Base-by-base conservation (phyloP, 225 moss, liverwort and hornwort genomes). In the Pseudoscleropodium purum region DNA sequence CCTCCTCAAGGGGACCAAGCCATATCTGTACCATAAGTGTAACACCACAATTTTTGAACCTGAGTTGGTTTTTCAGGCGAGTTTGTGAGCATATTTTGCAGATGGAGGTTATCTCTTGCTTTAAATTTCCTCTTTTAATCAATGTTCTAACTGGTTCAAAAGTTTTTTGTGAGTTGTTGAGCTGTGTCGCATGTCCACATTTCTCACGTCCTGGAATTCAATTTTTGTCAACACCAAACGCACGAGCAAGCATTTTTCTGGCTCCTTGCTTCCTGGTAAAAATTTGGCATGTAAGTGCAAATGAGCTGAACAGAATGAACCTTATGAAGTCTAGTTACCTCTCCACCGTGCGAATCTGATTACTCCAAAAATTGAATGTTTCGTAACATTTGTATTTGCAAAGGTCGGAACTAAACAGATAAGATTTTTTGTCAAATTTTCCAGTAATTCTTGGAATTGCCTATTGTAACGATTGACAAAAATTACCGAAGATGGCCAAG, bases 21-120 rank as follows among this genome's bases (percentile, higher is more conserved):
- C 59, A 91, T 91, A 75, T 92, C 92, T 92, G 92, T 91, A 91
- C 93, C 92, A 64, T 93, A 91, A 92, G 79, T 62, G 78, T 84
- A 78, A 85, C 56, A 66, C 51, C 70, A 34, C 80, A 84, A 84
- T 60, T 45, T 34, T 87, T 91, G 61, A 84, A 59, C 84, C 72
- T 13, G 33, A 77, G 69, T 87, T 69, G 52, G 17, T 89, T 85
- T 69, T 65, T 81, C 47, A 86, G 72, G 63, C 70, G 57, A 39
- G 57, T 83, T 87, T 68, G 54, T 81, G 43, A 74, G 66, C 45
- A 59, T 63, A 25, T 37, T 78, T 73, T 65, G 91, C 73, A 56
- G 87, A 78, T 83, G 39, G 37, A 9, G 67, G 36, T 41, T 43
- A 75, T 57, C 33, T 66, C 34, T 88, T 5, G 13, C 56, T 36